Evolutionary conservation across 306 rosid genomes (phyloP).

Genomic region (apple (Malus domestica)): ASM211411v1 NC_041795.1:33881001-33881500

Average conservation of each 20-base stretch:
- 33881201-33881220: conserved; percentile 1
- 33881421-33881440: conserved; percentile 44
- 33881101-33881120: conserved; percentile 51
- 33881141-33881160: conserved; percentile 67
- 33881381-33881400: neutral
- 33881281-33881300: conserved; percentile 43
- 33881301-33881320: conserved; percentile 70
- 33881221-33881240: neutral
- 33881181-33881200: conserved; percentile 37
- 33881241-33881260: conserved; percentile 6
- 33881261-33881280: conserved; percentile 55
- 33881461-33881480: conserved; percentile 83
- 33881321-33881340: conserved; percentile 79
- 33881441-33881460: conserved; percentile 89
- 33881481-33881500: conserved; percentile 75
- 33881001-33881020: conserved; percentile 71
- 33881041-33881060: conserved; percentile 8
- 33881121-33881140: conserved; percentile 60
- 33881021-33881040: conserved; percentile 41
- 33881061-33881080: conserved; percentile 17
- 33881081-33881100: conserved; percentile 36
- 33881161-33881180: conserved; percentile 70
- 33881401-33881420: conserved; percentile 11
- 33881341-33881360: conserved; percentile 94
- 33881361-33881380: conserved; percentile 22